Conservation (phyloP, 306 rosid species). For the Inga laurina region DNA sequence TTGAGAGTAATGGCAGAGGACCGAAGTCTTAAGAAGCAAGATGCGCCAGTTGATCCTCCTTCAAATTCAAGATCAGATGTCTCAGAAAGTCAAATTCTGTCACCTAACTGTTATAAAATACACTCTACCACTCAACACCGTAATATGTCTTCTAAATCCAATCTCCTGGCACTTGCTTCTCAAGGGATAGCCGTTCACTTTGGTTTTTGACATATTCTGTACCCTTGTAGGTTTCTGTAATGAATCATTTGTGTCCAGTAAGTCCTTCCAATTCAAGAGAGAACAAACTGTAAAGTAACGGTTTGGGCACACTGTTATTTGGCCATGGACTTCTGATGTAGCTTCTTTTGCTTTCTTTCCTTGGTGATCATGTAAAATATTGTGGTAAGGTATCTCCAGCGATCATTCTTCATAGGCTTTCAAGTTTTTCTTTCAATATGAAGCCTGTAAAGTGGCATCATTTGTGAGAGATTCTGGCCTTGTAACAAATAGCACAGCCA, state of each 20-base stretch:
- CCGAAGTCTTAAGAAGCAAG: slow-evolving; percentile 22
- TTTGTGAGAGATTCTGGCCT: slow-evolving; percentile 10
- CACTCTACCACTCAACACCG: slow-evolving; percentile 45
- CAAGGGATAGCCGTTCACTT: slow-evolving; percentile 36
- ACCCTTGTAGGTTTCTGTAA: slow-evolving; percentile 17
- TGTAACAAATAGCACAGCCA: slow-evolving; percentile 16
- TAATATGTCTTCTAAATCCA: slow-evolving; percentile 37
- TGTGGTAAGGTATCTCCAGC: slow-evolving; percentile 34
- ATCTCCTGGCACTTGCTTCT: slow-evolving; percentile 38
- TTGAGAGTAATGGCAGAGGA: slow-evolving; percentile 56
- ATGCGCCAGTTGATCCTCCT: slow-evolving; percentile 22
- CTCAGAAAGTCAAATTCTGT: slow-evolving; percentile 44
- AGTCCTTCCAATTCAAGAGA: slow-evolving; percentile 39
- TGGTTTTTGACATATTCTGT: slow-evolving; percentile 38
- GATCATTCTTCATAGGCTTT: slow-evolving; percentile 9
- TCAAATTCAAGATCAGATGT: slow-evolving; percentile 35
- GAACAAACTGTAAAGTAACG: slow-evolving; percentile 41
- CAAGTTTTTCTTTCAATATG: slow-evolving; percentile 29
- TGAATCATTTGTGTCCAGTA: slow-evolving; percentile 29
- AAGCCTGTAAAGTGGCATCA: slow-evolving; percentile 29
- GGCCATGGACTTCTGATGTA: slow-evolving; percentile 11
- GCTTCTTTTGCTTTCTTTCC: slow-evolving; percentile 11
- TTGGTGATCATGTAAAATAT: slow-evolving; percentile 27
- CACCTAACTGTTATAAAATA: slow-evolving; percentile 48
- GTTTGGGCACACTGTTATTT: slow-evolving; percentile 18